These are phyloP conservation scores for Fusarium haematococcum DNA, from an alignment of 2,329 filamentous ascomycete species.

Conservation along the genomic window DNA sequence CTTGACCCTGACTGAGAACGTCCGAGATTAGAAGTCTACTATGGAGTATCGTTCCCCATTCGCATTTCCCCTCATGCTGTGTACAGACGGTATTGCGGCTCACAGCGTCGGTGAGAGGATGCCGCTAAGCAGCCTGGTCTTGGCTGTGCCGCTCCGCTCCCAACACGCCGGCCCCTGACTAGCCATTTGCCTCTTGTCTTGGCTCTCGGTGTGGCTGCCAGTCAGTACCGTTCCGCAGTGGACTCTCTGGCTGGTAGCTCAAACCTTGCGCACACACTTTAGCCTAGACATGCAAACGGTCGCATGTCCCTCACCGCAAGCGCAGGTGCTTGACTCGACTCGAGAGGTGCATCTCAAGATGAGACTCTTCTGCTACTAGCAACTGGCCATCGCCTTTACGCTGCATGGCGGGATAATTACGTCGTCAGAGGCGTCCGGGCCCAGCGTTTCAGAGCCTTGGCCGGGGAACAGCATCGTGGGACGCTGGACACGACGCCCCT, in stretches of 20 bases:
- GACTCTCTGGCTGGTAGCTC: constrained; percentile 1
- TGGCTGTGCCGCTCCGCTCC: constrained; percentile 29
- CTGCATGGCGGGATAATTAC: constrained; percentile 28
- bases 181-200: constrained; percentile 2
- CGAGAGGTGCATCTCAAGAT: not conserved
- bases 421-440: constrained; percentile 21
- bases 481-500: constrained; percentile 29
- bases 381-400: constrained; percentile 5
- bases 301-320: constrained; percentile 2
- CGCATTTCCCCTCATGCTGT: constrained; percentile 15
- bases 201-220: constrained; percentile 13
- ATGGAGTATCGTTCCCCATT: not conserved
- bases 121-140: constrained; percentile 3
- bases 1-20: constrained; percentile 7
- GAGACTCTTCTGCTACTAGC: not conserved
- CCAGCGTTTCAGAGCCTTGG: constrained; percentile 43
- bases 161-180: constrained; percentile 28
- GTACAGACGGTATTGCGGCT: constrained; percentile 7
- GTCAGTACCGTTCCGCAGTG: constrained; percentile 2
- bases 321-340: not conserved
- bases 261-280: constrained; percentile 20
- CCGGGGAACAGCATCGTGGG: constrained; percentile 21
- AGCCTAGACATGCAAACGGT: not conserved
- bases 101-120: constrained; percentile 13
- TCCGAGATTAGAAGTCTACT: constrained; percentile 1